Base-by-base conservation (phyloP, 116 monocot genomes). In the Cymodocea nodosa region DNA sequence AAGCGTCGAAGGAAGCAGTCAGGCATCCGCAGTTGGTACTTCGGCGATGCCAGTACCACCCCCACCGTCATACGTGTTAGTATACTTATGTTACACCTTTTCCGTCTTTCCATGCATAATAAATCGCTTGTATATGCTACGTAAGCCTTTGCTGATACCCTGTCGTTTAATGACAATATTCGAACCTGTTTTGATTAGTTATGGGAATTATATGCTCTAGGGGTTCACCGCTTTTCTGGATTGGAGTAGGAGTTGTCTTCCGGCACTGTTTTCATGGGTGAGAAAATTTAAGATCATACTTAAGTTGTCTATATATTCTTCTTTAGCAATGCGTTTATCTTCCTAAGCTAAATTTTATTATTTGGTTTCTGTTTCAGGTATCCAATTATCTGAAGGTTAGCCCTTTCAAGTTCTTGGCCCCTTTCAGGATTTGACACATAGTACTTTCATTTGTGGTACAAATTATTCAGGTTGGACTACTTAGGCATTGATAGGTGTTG, bases 201-300 rank as follows among this genome's bases (percentile, higher is more conserved):
- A 63, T 71, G 68, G 62, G 22, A 9, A 19, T n/a, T n/a, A n/a
- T n/a, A n/a, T n/a, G n/a, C n/a, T n/a, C n/a, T n/a, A n/a, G n/a
- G n/a, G n/a, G n/a, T n/a, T n/a, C n/a, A n/a, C n/a, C n/a, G n/a
- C n/a, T 60, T 51, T 15, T 76, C 16, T 91, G 91, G 91, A 78
- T 87, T 74, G 91, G 87, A 76, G 80, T 91, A 56, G 91, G 91
- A 22, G 91, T 91, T 64, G 91, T 71, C 0, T 69, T 91, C 18
- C 82, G 9, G 91, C 82, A 39, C 23, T 87, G 16, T 91, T 91
- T 53, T 84, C 84, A 63, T 59, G 80, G 82, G 91, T 91, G 73
- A 90, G 85, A 60, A 64, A 68, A 34, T 15, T 16, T 12, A 70
- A 65, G 14, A 10, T 17, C 57, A 19, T 50, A 4, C 11, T 35